A percentile compares a stretch with the other conserved stretches of the same genome.
Evolutionary conservation across 306 rosid genomes (phyloP).

Genomic region (Pterocarpus santalinus): DNA sequence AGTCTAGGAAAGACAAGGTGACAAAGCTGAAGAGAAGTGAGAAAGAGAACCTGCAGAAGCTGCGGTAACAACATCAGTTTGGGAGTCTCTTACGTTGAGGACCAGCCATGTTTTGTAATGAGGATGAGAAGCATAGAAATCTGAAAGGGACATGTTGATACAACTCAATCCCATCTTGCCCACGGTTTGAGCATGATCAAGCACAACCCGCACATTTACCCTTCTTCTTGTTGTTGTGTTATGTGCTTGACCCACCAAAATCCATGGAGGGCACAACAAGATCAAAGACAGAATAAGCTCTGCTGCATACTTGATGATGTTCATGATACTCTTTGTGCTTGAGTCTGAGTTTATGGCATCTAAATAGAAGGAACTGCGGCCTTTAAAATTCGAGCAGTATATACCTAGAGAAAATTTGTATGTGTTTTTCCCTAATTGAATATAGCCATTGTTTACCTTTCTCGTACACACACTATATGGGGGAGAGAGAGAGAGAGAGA

Average conservation of each 20-base stretch:
- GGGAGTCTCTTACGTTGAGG: constrained; percentile 33
- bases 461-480: neutral
- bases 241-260: constrained; percentile 13
- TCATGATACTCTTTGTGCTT: neutral
- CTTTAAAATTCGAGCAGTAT: neutral
- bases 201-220: constrained; percentile 50
- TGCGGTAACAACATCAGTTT: constrained; percentile 7
- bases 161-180: constrained; percentile 34
- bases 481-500: too few relatives aligned
- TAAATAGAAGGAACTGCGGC: neutral
- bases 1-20: too few relatives aligned
- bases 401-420: neutral
- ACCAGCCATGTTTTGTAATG: constrained; percentile 22
- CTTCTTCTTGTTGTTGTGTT: neutral
- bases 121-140: constrained; percentile 30
- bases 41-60: neutral
- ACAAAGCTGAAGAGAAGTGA: too few relatives aligned
- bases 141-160: constrained; percentile 26
- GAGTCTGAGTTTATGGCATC: neutral
- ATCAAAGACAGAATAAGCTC: neutral
- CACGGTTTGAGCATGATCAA: neutral
- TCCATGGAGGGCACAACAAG: neutral
- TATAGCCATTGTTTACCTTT: neutral
- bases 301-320: neutral
- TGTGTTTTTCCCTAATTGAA: neutral